Base-by-base conservation (phyloP, 495 filamentous ascomycete species). In the Lasiosphaeriaceae sp. region DNA sequence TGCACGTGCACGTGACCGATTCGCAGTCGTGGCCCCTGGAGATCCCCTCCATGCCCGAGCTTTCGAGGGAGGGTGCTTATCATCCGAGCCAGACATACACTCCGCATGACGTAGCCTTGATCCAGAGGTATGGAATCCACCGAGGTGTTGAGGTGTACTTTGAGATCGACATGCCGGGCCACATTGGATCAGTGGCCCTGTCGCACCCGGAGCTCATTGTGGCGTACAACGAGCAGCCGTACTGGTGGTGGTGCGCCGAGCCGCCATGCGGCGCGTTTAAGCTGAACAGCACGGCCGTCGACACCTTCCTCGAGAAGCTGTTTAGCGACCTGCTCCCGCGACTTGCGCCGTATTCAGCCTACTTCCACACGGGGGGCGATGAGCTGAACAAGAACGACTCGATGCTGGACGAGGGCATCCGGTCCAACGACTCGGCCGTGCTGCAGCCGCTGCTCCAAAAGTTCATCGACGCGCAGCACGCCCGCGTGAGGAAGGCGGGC, bases 301-400 rank as follows among this genome's bases (percentile, higher is more conserved):
- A 86, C 54, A 61, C 68, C 23, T 92, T 93, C 66, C 68, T 92
- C 19, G 78, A 83, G n/a, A 86, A 66, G 29, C 71, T 94, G 39
- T 83, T 86, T 62, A 73, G 73, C 23, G 90, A 94, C 63, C 64
- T 94, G 17, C 69, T 92, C n/a, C 89, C 90, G 16, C 78, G 90
- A 17, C 57, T 92, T 3, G 71, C 69, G 11, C 83, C 84, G 0
- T 86, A 88, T 65, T 75, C 81, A 17, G 69, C 80, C 8, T 90
- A 90, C 63, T 91, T 90, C 76, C 90, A 94, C 69, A 89, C 87
- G 1, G 90, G 90, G 37, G 90, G 90, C 41, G 90, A 94, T 64
- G 90, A 93, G 70, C 80, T 93, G 35, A 92, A 92, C 69, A 71
- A 71, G 46, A 86, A 89, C 59, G 83, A 84, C 57, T 92, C 89